phyloP scores from a whole-genome alignment of 805 yeast genomes.

The Isabelozyma heimii region DNA sequence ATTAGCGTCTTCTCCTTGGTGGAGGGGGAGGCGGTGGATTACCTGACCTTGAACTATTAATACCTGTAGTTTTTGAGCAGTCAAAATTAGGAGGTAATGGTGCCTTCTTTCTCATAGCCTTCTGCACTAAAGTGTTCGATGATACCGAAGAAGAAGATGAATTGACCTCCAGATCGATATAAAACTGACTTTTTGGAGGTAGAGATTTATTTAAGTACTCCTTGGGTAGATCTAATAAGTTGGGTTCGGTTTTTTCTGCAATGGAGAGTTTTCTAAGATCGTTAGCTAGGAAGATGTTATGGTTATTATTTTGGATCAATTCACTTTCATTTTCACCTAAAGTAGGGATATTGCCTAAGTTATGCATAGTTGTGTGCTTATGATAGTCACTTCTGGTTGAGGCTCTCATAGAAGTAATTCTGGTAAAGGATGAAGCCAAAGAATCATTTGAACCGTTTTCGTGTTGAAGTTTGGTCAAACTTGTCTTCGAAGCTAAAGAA shows the following conservation, averaged over 20 bases:
- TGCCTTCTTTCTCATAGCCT: constrained; percentile 32
- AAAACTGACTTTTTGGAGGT: constrained; percentile 10
- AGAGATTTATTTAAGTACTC: constrained; percentile 25
- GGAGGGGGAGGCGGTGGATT: constrained; percentile 37
- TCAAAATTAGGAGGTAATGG: constrained; percentile 39
- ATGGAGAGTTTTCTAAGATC: constrained; percentile 1
- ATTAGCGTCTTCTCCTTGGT: constrained; percentile 24
- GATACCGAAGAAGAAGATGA: constrained; percentile 15
- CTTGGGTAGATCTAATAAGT: constrained; percentile 31
- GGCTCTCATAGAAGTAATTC: constrained; percentile 36
- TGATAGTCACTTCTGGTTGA: constrained; percentile 34
- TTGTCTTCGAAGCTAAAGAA: constrained; percentile 7
- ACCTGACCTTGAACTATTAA: background rate
- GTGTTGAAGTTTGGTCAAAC: background rate
- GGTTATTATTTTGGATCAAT: constrained; percentile 20
- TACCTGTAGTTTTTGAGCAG: constrained; percentile 8
- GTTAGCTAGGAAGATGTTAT: constrained; percentile 22
- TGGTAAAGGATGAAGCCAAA: constrained; percentile 20
- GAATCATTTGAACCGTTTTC: constrained; percentile 16
- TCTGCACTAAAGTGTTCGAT: constrained; percentile 18
- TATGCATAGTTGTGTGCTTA: constrained; percentile 29
- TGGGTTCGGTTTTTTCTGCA: constrained; percentile 1
- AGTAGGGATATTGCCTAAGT: constrained; percentile 6
- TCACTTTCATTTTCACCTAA: constrained; percentile 1
- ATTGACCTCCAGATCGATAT: constrained; percentile 3